phyloP scores from a whole-genome alignment of 805 yeast genomes.

The Yarrowia porcina region DNA sequence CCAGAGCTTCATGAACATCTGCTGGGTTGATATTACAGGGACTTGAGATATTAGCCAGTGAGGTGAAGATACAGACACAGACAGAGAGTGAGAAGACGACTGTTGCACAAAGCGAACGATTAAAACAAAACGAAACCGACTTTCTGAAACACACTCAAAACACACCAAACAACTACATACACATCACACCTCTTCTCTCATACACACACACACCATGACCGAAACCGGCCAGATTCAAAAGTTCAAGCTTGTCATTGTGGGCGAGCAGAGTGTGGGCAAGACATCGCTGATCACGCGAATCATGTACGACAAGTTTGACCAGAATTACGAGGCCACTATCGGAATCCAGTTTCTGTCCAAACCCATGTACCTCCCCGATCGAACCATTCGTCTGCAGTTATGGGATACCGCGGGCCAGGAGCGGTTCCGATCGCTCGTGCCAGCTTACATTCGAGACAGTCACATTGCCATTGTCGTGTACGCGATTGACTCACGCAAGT shows the following conservation, averaged over 20 bases:
- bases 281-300: constrained; percentile 95
- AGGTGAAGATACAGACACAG: too few relatives aligned
- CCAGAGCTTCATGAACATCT: neutral
- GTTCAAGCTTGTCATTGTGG: constrained; percentile 76
- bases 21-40: neutral
- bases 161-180: neutral
- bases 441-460: constrained; percentile 91
- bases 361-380: constrained; percentile 93
- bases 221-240: constrained; percentile 37
- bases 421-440: constrained; percentile 88
- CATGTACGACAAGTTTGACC: constrained; percentile 97
- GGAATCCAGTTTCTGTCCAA: constrained; percentile 81
- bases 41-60: too few relatives aligned
- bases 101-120: neutral
- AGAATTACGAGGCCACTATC: constrained; percentile 90
- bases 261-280: constrained; percentile 98
- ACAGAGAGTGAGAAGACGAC: neutral
- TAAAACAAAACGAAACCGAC: neutral
- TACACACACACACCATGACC: neutral
- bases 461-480: constrained; percentile 97
- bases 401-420: constrained; percentile 99
- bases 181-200: too few relatives aligned
- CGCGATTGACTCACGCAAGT: constrained; percentile 73
- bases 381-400: constrained; percentile 87
- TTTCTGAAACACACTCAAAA: neutral